Evolutionary conservation across 306 rosid genomes (phyloP).

Genomic region (Prunus salicina): DNA sequence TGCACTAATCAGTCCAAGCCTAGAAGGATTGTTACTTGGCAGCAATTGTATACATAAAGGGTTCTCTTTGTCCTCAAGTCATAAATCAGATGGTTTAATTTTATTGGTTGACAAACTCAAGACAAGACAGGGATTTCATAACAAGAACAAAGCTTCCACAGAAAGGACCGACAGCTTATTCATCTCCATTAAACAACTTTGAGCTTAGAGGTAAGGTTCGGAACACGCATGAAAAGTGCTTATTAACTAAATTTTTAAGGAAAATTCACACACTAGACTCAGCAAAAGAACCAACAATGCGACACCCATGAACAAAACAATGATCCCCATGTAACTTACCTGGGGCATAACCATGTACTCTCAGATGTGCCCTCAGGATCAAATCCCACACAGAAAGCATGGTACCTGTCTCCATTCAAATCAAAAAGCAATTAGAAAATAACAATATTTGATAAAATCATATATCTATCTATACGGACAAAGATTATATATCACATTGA

Average conservation of each 20-base stretch:
- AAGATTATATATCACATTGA: not conserved
- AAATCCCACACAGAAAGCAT: conserved; percentile 96
- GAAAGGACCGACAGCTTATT: conserved; percentile 1
- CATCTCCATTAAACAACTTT: not conserved
- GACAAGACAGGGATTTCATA: not conserved
- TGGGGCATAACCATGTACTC: conserved; percentile 93
- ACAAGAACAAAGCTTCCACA: not conserved
- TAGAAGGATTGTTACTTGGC: not conserved
- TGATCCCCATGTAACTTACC: conserved; percentile 43
- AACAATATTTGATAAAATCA: not conserved
- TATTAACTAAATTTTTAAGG: conserved; percentile 3
- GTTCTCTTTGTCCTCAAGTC: not conserved
- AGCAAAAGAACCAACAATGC: conserved; percentile 12
- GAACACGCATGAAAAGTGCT: conserved; percentile 6
- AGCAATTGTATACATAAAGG: not conserved
- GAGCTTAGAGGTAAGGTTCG: conserved; percentile 5
- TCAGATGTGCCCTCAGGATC: conserved; percentile 81
- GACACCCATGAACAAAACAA: conserved; percentile 14
- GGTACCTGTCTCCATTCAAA: conserved; percentile 67
- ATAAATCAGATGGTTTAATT: not conserved
- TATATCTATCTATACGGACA: not conserved
- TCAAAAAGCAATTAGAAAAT: conserved; percentile 22
- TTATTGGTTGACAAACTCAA: conserved; percentile 2
- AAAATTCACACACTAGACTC: not conserved
- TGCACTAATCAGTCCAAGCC: not conserved